Conservation (phyloP, 176 grass and related monocot species). For the Eleusine coracana region DNA sequence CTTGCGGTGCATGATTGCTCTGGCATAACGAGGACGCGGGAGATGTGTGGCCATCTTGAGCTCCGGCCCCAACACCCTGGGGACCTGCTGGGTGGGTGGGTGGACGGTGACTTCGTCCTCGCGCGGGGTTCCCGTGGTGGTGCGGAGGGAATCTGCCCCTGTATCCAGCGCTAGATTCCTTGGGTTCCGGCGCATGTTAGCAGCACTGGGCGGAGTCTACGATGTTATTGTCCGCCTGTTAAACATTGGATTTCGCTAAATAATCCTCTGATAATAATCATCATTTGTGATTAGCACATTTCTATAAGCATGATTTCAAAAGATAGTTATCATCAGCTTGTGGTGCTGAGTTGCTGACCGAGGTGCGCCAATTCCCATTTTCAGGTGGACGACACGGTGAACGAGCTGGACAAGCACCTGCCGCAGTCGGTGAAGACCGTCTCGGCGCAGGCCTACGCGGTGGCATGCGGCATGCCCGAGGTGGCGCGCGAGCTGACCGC, state of each 20-base stretch:
- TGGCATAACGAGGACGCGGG: not conserved
- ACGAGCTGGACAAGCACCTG: constrained; percentile 55
- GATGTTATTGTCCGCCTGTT: not conserved
- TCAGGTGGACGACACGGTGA: constrained; percentile 65
- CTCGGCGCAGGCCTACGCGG: constrained; percentile 38
- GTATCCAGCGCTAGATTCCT: constrained; percentile 22
- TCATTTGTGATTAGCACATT: not conserved
- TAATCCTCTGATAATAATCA: not conserved
- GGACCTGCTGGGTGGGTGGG: not conserved
- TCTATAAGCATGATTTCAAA: not conserved
- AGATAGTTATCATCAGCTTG: not conserved
- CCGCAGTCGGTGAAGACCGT: constrained; percentile 53
- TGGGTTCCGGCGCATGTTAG: constrained; percentile 21
- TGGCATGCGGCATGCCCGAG: constrained; percentile 39
- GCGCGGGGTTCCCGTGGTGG: constrained; percentile 13
- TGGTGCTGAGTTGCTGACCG: not conserved
- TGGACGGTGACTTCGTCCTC: constrained; percentile 14
- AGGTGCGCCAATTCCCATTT: not conserved
- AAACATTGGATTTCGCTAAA: not conserved
- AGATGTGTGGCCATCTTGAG: not conserved
- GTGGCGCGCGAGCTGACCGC: constrained; percentile 51
- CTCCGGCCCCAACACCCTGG: not conserved
- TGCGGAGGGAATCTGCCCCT: constrained; percentile 9
- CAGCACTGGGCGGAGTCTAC: constrained; percentile 35
- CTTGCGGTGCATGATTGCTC: constrained; percentile 7